Conservation (phyloP, 176 grass and related monocot genomes). For the Lolium multiflorum region DNA sequence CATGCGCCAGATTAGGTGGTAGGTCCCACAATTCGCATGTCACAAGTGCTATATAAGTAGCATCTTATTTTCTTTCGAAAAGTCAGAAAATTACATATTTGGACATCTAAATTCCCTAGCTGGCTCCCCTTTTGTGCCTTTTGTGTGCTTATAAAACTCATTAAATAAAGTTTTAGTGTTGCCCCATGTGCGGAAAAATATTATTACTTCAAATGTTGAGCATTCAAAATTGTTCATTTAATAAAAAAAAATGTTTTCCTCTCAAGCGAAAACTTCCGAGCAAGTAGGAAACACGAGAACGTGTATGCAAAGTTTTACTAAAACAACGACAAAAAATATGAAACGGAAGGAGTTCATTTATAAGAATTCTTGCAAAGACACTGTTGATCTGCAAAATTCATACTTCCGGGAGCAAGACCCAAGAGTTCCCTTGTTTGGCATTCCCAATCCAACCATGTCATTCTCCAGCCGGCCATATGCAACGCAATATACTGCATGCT, state of each 20-base stretch:
- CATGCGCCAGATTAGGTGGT: not conserved
- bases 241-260: no score
- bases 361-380: not conserved
- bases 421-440: not conserved
- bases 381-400: not conserved
- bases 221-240: no score
- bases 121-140: no score
- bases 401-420: not conserved
- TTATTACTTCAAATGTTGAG: no score
- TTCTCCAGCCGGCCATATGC: not conserved
- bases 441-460: not conserved
- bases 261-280: not conserved
- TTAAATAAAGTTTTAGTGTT: no score
- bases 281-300: not conserved
- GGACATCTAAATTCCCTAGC: no score
- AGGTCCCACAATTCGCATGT: not conserved
- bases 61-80: no score
- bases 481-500: not conserved
- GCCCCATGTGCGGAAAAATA: no score
- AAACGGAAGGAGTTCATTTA: not conserved
- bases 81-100: no score
- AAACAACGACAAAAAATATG: no score
- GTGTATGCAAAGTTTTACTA: not conserved
- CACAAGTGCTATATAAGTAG: not conserved
- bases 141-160: no score